These are phyloP conservation scores for Megacollybia marginata DNA, from an alignment of 768 basidiomycete species.

Conservation along the genomic window DNA sequence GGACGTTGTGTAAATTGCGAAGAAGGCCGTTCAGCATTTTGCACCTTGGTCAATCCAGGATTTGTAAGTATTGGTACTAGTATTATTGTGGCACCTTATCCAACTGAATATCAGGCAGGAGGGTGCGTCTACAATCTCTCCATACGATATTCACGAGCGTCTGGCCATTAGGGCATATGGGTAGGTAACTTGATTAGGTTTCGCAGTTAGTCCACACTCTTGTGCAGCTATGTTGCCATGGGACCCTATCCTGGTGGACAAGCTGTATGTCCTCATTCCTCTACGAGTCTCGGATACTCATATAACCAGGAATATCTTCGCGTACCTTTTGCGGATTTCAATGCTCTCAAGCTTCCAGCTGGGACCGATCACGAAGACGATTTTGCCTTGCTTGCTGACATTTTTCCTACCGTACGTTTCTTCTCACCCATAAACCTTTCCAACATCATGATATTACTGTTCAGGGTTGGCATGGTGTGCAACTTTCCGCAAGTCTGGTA, in stretches of 20 bases:
- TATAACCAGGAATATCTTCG: slow-evolving; percentile 40
- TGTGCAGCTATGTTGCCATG: slow-evolving; percentile 44
- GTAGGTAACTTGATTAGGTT: slow-evolving; percentile 14
- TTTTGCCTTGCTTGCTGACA: slow-evolving; percentile 47
- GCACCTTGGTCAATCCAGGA: slow-evolving; percentile 51
- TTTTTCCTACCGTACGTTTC: slow-evolving; percentile 42
- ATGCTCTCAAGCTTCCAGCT: slow-evolving; percentile 42
- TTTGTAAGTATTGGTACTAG: slow-evolving; percentile 29
- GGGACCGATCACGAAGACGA: slow-evolving; percentile 50
- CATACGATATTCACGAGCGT: neutral
- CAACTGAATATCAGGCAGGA: slow-evolving; percentile 28
- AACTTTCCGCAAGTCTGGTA: slow-evolving; percentile 30
- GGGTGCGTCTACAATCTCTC: slow-evolving; percentile 23
- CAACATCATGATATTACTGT: neutral
- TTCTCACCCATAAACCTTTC: neutral
- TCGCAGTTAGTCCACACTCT: neutral
- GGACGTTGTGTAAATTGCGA: slow-evolving; percentile 53
- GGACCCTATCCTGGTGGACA: slow-evolving; percentile 49
- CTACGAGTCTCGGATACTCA: neutral
- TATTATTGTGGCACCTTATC: neutral
- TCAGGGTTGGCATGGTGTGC: slow-evolving; percentile 46
- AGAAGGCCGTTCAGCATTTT: slow-evolving; percentile 44
- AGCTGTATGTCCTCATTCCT: slow-evolving; percentile 25
- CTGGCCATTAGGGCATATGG: slow-evolving; percentile 33
- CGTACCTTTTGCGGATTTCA: slow-evolving; percentile 52